A percentile compares a stretch with the other conserved stretches of the same genome.
phyloP scores from a whole-genome alignment of 768 basidiomycete species.

The Rhodotorula toruloides region DNA sequence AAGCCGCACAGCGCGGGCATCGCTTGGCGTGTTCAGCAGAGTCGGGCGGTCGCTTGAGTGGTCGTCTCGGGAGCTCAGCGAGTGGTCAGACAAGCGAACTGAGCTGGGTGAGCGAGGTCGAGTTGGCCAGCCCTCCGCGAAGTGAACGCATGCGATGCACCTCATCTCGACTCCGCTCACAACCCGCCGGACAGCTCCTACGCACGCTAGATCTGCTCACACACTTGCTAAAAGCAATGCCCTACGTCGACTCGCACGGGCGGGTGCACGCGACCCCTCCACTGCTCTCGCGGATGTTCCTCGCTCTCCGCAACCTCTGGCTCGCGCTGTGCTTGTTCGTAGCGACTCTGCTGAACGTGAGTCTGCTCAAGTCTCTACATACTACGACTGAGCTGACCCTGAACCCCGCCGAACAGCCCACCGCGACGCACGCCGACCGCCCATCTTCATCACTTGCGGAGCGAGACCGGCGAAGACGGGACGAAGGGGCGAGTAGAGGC shows the following conservation, averaged over 20 bases:
- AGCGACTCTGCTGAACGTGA: constrained; percentile 16
- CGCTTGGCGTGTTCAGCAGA: not conserved
- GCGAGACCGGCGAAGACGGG: not conserved
- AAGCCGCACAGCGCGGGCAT: constrained; percentile 10
- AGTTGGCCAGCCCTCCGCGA: too few relatives aligned
- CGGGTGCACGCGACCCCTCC: not conserved
- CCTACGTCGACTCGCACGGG: constrained; percentile 2
- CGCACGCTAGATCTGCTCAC: not conserved
- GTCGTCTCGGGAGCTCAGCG: not conserved
- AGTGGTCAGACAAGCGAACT: too few relatives aligned
- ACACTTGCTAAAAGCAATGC: not conserved
- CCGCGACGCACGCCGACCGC: not conserved
- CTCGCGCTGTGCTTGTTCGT: constrained; percentile 13
- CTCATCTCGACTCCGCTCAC: not conserved
- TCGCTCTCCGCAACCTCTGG: constrained; percentile 1
- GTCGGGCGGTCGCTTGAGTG: not conserved
- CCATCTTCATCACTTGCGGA: not conserved
- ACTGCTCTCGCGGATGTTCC: not conserved
- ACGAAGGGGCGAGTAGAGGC: not conserved
- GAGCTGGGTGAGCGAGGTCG: too few relatives aligned
- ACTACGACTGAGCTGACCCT: not conserved
- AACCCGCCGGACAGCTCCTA: not conserved
- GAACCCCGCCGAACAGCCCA: not conserved
- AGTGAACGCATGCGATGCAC: not conserved
- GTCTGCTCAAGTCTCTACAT: not conserved